Evolutionary conservation across 345 rosid genomes (phyloP).

Genomic region (Salix udensis): DNA sequence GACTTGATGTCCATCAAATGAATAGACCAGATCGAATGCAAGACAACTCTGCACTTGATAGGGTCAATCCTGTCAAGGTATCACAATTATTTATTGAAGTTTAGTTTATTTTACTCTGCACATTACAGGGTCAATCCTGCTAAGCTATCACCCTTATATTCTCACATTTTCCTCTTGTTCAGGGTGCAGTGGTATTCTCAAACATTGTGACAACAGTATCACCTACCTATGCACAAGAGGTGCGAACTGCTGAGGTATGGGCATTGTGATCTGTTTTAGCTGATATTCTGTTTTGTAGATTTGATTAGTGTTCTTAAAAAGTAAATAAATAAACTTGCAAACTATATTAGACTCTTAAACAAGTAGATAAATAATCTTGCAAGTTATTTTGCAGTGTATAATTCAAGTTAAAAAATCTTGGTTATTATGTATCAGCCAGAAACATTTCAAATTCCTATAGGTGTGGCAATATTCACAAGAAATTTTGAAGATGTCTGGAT

Average conservation of each 20-base stretch:
- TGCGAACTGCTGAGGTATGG: slow-evolving; percentile 81
- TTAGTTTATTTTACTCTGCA: too few relatives aligned
- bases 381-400: not conserved
- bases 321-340: not conserved
- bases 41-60: slow-evolving; percentile 69
- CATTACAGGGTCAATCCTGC: too few relatives aligned
- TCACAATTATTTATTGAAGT: not conserved
- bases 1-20: slow-evolving; percentile 76
- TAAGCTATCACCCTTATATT: not conserved
- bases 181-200: slow-evolving; percentile 97
- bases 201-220: slow-evolving; percentile 97
- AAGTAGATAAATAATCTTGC: not conserved
- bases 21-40: slow-evolving; percentile 98
- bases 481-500: not conserved
- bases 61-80: slow-evolving; percentile 89
- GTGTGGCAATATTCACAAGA: not conserved
- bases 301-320: not conserved
- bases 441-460: not conserved
- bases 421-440: not conserved
- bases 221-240: slow-evolving; percentile 95
- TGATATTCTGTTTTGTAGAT: not conserved
- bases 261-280: not conserved
- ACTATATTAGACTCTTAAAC: not conserved
- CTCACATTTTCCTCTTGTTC: slow-evolving; percentile 19
- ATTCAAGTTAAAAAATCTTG: not conserved